Evolutionary conservation across 192 early-diverging fungal species (phyloP), one percentile per base, ranked within the genome.

Genomic region (Linnemannia zychae): DNA sequence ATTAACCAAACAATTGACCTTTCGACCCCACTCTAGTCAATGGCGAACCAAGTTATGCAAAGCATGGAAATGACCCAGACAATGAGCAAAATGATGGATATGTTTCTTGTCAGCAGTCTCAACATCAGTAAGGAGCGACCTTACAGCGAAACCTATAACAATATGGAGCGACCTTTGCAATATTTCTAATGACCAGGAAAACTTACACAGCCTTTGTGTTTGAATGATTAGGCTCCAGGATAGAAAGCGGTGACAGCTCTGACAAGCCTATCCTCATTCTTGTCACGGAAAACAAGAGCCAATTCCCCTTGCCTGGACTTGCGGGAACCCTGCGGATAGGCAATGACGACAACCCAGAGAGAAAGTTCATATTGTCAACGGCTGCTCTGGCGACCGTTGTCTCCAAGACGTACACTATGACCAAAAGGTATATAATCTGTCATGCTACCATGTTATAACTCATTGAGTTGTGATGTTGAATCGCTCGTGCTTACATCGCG

Each of bases 51-150:
- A 60, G 60, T 89, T 16, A 74, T 82, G 69, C 82, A 82, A 48
- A 84, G 82, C 63, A 68, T 89, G 63, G 86, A 89, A 44, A 89
- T 89, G 86, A 86, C 82, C n/a, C 76, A 87, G 24, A 65, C 77
- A 1, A 87, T 89, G 86, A 89, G 82, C 48, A 72, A 74, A n/a
- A 79, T 86, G 76, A 80, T 86, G 79, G 86, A 89, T 11, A 57
- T 87, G 53, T 73, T 87, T 34, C 78, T 89, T 33, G 70, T 81
- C 46, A 74, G 75, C 24, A 89, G 85, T 67, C 33, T 83, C 36
- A 79, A 38, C n/a, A 89, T 89, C 66, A 65, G 88, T 88, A 68
- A 74, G 77, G 22, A 37, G 28, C 17, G 13, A 22, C 33, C 28
- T 57, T 38, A 12, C 15, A 4, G 73, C n/a, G 24, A 46, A 66